Conservation (phyloP, 805 yeast species). For the Candida dendrica region DNA sequence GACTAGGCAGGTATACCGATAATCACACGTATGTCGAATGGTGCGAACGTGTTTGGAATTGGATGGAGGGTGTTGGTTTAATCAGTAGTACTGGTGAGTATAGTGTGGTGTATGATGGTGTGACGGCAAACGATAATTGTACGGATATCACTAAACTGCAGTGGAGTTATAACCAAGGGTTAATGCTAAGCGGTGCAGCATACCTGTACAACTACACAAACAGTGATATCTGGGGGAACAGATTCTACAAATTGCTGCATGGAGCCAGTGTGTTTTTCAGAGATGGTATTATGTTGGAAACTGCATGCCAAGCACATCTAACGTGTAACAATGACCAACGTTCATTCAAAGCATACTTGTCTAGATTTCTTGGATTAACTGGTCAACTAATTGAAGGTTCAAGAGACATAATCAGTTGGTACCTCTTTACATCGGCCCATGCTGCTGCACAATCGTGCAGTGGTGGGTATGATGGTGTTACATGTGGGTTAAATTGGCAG, state of each 20-base stretch:
- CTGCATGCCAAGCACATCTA: slow-evolving; percentile 64
- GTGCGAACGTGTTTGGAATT: slow-evolving; percentile 71
- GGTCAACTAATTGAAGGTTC: slow-evolving; percentile 61
- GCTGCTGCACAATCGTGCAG: slow-evolving; percentile 81
- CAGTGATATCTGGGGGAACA: slow-evolving; percentile 56
- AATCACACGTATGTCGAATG: slow-evolving; percentile 69
- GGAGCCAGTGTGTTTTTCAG: slow-evolving; percentile 54
- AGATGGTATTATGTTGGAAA: slow-evolving; percentile 60
- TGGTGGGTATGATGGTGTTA: slow-evolving; percentile 82
- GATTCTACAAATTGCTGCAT: slow-evolving; percentile 47
- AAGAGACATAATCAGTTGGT: slow-evolving; percentile 22
- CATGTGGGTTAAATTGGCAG: slow-evolving; percentile 85
- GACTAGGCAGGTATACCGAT: slow-evolving; percentile 76
- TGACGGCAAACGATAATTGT: slow-evolving; percentile 54
- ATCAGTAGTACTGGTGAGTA: slow-evolving; percentile 23
- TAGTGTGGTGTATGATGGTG: slow-evolving; percentile 56
- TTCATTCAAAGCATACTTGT: slow-evolving; percentile 80
- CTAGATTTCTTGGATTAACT: slow-evolving; percentile 69
- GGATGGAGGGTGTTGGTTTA: slow-evolving; percentile 54
- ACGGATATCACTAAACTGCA: slow-evolving; percentile 47
- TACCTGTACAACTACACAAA: slow-evolving; percentile 69
- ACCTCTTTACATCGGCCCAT: slow-evolving; percentile 41
- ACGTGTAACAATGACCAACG: slow-evolving; percentile 82
- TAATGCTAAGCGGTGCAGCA: slow-evolving; percentile 74
- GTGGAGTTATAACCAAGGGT: slow-evolving; percentile 87